Percentiles rank a stretch among this genome's conserved stretches.
Conservation (phyloP, 306 rosid genomes). For the Gillenia trifoliata region DNA sequence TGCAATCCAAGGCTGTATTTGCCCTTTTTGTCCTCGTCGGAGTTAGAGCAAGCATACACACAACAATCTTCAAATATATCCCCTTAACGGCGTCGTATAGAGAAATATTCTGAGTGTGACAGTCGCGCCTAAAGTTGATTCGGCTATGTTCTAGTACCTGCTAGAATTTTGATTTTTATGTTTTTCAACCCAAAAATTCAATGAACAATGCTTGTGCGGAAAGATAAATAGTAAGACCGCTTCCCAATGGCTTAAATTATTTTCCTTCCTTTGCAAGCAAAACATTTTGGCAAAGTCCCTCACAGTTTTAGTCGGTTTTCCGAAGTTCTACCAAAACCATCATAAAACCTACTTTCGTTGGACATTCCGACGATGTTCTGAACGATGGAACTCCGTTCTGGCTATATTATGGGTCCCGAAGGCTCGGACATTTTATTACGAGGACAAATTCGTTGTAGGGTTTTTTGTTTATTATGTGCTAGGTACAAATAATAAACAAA, state of each 20-base stretch:
- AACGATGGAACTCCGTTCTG: neutral
- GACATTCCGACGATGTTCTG: neutral
- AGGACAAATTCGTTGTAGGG: too few species aligned
- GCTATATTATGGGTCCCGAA: neutral
- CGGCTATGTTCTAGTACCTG: too few species aligned
- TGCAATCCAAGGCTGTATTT: slow-evolving; percentile 7
- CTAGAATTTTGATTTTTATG: too few species aligned
- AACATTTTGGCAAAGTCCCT: neutral
- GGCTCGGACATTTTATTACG: too few species aligned
- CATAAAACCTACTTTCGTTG: neutral
- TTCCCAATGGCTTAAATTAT: too few species aligned
- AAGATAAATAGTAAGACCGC: too few species aligned
- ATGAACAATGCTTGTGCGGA: neutral
- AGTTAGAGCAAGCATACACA: neutral
- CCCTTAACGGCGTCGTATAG: neutral
- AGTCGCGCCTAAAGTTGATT: too few species aligned
- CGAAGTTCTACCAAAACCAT: neutral
- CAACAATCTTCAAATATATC: too few species aligned
- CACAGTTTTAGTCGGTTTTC: too few species aligned
- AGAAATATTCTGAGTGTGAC: neutral
- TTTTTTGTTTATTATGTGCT: neutral
- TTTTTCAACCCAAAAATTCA: neutral
- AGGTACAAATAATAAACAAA: too few species aligned
- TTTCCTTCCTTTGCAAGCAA: too few species aligned
- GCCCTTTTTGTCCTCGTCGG: neutral